Percentiles rank a stretch among this genome's conserved stretches.
phyloP scores from a whole-genome alignment of 2,329 filamentous ascomycete genomes.

The Dothidotthia symphoricarpi region DNA sequence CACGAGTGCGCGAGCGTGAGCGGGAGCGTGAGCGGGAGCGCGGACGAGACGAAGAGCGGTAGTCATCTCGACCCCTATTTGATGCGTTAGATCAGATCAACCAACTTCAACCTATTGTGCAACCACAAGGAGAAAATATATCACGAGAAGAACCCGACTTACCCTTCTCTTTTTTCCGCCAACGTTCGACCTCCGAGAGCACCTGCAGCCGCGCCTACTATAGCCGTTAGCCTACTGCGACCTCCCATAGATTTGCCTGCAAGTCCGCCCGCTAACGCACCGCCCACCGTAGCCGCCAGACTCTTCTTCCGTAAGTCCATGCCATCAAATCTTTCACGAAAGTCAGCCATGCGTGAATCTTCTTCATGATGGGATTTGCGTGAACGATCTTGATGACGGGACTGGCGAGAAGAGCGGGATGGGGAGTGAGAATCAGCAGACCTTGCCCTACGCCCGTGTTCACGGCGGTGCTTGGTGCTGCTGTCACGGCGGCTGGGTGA shows the following conservation, averaged over 20 bases:
- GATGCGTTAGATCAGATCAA: constrained; percentile 1
- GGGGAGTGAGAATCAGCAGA: constrained; percentile 38
- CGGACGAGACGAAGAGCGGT: constrained; percentile 18
- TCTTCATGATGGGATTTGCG: constrained; percentile 35
- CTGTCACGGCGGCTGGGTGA: constrained; percentile 30
- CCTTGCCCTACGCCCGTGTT: constrained; percentile 35
- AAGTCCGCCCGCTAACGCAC: constrained; percentile 42
- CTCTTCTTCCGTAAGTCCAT: constrained; percentile 35
- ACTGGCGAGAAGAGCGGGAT: constrained; percentile 34
- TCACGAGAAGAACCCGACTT: background rate
- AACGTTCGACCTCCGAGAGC: constrained; percentile 33
- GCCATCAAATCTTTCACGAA: constrained; percentile 39
- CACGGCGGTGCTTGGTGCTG: constrained; percentile 28
- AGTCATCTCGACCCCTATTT: constrained; percentile 18
- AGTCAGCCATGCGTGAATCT: constrained; percentile 29
- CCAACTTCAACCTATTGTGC: too few relatives aligned
- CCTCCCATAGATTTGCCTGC: constrained; percentile 31
- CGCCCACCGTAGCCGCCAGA: constrained; percentile 38
- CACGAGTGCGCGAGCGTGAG: constrained; percentile 13
- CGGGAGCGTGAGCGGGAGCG: constrained; percentile 20
- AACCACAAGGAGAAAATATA: too few relatives aligned
- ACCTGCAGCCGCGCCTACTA: constrained; percentile 40
- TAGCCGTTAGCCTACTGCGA: constrained; percentile 37
- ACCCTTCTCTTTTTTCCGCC: constrained; percentile 17
- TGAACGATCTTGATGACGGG: constrained; percentile 34